Evolutionary conservation across 257 asterid genomes (phyloP).

Genomic region (Solanum gracilifrons): DNA sequence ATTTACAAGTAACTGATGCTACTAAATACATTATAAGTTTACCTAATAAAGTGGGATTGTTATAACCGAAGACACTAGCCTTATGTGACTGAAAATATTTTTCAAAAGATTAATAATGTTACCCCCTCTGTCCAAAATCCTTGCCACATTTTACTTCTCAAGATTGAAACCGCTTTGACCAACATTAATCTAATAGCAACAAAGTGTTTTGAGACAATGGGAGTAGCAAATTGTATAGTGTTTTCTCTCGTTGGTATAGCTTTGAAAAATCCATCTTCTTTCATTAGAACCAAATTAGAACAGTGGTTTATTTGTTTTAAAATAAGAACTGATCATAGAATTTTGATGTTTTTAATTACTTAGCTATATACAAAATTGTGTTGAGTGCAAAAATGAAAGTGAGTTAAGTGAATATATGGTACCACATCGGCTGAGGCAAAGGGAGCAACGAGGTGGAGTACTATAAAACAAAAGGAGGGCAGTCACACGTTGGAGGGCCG

Average conservation of each 20-base stretch:
- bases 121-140: not conserved
- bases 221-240: not conserved
- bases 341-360: not conserved
- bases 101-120: not conserved
- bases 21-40: not conserved
- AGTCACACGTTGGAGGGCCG: slow-evolving; percentile 7
- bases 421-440: not conserved
- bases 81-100: not conserved
- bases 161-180: too few species aligned
- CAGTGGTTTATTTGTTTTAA: too few species aligned
- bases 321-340: not conserved
- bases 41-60: not conserved
- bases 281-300: too few species aligned
- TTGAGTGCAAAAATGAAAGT: not conserved
- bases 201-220: not conserved
- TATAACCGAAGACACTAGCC: not conserved
- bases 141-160: not conserved
- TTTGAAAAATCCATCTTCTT: too few species aligned
- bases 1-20: not conserved
- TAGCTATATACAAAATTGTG: not conserved
- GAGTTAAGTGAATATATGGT: rapidly evolving
- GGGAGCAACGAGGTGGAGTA: not conserved
- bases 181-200: not conserved
- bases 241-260: too few species aligned
- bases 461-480: not conserved